Conservation (phyloP, 306 rosid species). For the Trichosanthes cucumerina region DNA sequence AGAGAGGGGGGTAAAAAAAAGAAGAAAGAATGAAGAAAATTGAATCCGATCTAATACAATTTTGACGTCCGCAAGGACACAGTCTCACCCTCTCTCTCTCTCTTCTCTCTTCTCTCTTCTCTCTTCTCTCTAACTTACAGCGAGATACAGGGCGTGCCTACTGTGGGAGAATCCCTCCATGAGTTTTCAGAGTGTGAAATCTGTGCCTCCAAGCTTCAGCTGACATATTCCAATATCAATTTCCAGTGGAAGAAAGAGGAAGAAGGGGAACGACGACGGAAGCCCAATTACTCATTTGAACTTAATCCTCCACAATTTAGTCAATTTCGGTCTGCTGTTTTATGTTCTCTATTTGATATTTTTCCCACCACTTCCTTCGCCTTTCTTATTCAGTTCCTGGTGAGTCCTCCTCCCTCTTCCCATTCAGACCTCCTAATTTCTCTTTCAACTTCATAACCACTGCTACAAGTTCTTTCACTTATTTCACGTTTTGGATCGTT, state of each 20-base stretch:
- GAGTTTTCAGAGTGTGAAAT: constrained; percentile 27
- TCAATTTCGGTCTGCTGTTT: background rate
- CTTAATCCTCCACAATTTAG: background rate
- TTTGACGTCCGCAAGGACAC: constrained; percentile 92
- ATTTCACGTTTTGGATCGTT: constrained; percentile 29
- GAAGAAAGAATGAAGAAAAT: constrained; percentile 46
- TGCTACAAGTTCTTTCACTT: background rate
- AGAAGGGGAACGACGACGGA: background rate
- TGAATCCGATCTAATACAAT: constrained; percentile 75
- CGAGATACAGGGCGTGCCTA: constrained; percentile 25
- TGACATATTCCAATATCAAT: background rate
- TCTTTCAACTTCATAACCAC: background rate
- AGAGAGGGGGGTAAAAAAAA: constrained; percentile 11
- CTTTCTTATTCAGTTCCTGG: constrained; percentile 17
- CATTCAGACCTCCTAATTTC: constrained; percentile 1
- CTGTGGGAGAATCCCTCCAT: constrained; percentile 21
- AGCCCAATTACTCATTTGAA: background rate
- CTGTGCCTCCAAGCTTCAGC: constrained; percentile 30
- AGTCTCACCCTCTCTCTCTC: constrained; percentile 36
- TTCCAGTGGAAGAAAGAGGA: background rate
- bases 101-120: constrained; percentile 37
- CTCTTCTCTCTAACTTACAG: constrained; percentile 23
- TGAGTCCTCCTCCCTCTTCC: constrained; percentile 15
- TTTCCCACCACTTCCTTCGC: constrained; percentile 1
- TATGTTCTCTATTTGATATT: background rate